Base-by-base conservation (phyloP, 2,329 filamentous ascomycete genomes). In the Camptophora hylomeconis region DNA sequence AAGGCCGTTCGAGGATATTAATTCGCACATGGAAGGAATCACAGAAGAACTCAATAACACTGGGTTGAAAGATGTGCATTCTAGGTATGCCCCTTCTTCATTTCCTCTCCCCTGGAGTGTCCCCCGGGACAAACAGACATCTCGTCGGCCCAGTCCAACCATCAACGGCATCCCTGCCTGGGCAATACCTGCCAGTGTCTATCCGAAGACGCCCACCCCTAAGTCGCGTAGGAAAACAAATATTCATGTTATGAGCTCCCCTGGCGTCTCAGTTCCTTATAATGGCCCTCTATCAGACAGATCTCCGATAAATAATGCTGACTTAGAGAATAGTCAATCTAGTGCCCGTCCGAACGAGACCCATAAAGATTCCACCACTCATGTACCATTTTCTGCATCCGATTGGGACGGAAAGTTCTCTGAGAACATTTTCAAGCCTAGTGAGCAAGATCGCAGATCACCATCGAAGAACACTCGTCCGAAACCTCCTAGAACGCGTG, bases 381-480 rank as follows among this genome's bases (percentile, higher is more conserved):
- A 39, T 19, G 32, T 37, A 7, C 50, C 50, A 24, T 63, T 63
- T 26, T 56, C 55, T 4, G 53, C 56, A 1, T 48, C 50, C 8
- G 54, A 56, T 12, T 61, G 56, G 56, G 46, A 51, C 26, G 48
- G 48, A 26, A 51, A 50, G 24, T 46, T 59, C 28, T 37, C 40
- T 3, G 47, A 52, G 16, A 50, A 54, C 11, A 53, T 56, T 31
- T 53, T 61, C 20, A 45, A 45, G 4, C 48, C 53, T 20, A 43
- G 37, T 24, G 33, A 50, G 6, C 46, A 44, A 29, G 44, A 47
- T 24, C 40, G 41, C 17, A 45, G 35, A 24, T 44, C 41, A 7
- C 43, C 41, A 11, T 38, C 35, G 17, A 39, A 45, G 18, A 21
- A 26, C 8, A 32, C 20, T 16, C 36, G 39, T 4, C n/a, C n/a